Conservation (phyloP, 2,329 filamentous ascomycete genomes). For the Cladosporium sp. region DNA sequence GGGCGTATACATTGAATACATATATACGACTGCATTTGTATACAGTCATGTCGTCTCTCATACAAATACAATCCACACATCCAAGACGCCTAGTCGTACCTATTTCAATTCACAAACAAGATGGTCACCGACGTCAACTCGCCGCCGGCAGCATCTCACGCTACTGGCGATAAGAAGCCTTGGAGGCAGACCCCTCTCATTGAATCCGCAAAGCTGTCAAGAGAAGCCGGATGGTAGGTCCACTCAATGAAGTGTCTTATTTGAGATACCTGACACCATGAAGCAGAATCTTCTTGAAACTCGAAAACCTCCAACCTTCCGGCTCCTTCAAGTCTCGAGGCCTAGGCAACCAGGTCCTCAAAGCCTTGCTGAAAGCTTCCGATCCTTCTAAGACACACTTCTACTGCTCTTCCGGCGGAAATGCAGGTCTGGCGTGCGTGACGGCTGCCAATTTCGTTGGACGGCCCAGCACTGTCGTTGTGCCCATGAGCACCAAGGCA, state of each 20-base stretch:
- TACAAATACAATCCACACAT: neutral
- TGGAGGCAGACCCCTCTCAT: constrained; percentile 74
- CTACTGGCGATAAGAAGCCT: constrained; percentile 5
- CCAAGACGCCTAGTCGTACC: too few relatives aligned
- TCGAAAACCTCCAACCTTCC: constrained; percentile 81
- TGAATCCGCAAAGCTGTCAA: constrained; percentile 66
- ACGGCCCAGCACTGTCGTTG: constrained; percentile 72
- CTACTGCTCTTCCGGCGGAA: constrained; percentile 79
- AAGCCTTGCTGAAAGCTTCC: constrained; percentile 45
- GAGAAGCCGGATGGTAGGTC: constrained; percentile 69
- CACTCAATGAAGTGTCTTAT: constrained; percentile 4
- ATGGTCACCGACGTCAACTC: constrained; percentile 2
- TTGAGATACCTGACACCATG: neutral
- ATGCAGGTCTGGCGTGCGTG: constrained; percentile 80
- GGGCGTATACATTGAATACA: neutral
- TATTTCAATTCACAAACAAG: neutral
- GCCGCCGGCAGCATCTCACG: neutral
- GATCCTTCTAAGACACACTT: constrained; percentile 59
- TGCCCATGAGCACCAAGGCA: constrained; percentile 65
- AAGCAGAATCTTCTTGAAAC: constrained; percentile 78
- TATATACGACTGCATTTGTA: neutral
- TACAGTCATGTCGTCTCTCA: neutral
- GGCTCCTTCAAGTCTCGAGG: constrained; percentile 83
- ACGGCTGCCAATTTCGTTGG: constrained; percentile 67
- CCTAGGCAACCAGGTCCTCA: constrained; percentile 70